Conservation (phyloP, 2,329 filamentous ascomycete genomes). For the Harringtonia lauricola region DNA sequence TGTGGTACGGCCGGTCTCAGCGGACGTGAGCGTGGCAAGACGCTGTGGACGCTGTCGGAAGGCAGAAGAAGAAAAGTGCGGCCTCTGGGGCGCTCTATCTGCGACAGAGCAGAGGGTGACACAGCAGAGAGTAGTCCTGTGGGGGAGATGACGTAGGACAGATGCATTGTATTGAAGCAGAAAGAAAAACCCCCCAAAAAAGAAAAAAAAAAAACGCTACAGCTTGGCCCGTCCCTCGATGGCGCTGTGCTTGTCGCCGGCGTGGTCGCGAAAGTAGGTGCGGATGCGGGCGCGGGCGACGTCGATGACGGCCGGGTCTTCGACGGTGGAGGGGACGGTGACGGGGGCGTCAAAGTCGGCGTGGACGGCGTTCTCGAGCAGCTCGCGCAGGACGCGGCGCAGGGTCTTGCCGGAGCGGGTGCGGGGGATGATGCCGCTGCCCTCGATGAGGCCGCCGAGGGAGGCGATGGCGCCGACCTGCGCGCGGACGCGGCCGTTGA, state of each 20-base stretch:
- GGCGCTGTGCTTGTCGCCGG: constrained; percentile 24
- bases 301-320: constrained; percentile 65
- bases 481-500: constrained; percentile 60
- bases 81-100: too few relatives aligned
- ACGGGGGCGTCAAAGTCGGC: constrained; percentile 64
- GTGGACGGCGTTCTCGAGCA: constrained; percentile 71
- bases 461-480: constrained; percentile 84
- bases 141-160: too few relatives aligned
- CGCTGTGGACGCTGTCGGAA: too few relatives aligned
- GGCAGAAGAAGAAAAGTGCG: too few relatives aligned
- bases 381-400: constrained; percentile 66
- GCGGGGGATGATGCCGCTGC: constrained; percentile 79
- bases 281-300: constrained; percentile 60
- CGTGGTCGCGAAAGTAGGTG: constrained; percentile 59
- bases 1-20: too few relatives aligned
- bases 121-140: too few relatives aligned
- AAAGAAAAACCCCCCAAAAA: not conserved
- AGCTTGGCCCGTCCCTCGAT: constrained; percentile 40
- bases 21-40: too few relatives aligned
- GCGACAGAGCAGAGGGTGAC: too few relatives aligned
- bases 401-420: constrained; percentile 89
- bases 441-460: constrained; percentile 76
- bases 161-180: too few relatives aligned
- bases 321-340: constrained; percentile 71
- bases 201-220: constrained; percentile 16